Evolutionary conservation across 345 rosid species (phyloP).

Genomic region (Arabidopsis arenosa): DNA sequence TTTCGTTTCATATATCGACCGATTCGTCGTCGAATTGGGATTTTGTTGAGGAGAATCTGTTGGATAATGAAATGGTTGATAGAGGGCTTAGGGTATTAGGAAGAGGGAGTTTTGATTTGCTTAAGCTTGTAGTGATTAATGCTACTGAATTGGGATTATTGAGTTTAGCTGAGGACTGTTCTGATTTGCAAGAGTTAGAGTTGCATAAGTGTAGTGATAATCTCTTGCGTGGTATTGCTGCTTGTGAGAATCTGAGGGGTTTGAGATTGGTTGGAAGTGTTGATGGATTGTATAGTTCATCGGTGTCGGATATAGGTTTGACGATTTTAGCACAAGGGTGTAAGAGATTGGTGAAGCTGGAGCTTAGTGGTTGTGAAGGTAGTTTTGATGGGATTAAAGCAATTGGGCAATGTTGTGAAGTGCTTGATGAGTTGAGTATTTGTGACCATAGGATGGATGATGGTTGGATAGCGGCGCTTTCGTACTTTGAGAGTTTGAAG

Average conservation of each 20-base stretch:
- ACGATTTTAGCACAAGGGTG: constrained; percentile 97
- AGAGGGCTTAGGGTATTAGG: constrained; percentile 64
- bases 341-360: constrained; percentile 81
- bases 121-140: constrained; percentile 67
- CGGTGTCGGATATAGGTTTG: constrained; percentile 87
- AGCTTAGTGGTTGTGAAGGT: constrained; percentile 91
- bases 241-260: constrained; percentile 73
- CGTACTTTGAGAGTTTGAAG: constrained; percentile 79
- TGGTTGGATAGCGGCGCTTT: constrained; percentile 93
- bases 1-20: constrained; percentile 52
- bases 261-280: constrained; percentile 69
- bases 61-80: constrained; percentile 64
- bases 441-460: constrained; percentile 86
- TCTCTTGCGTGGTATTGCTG: constrained; percentile 79
- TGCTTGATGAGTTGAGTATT: constrained; percentile 78
- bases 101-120: constrained; percentile 66
- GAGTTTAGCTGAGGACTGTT: constrained; percentile 65
- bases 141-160: constrained; percentile 75
- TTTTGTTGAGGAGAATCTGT: constrained; percentile 57
- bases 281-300: constrained; percentile 66
- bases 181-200: constrained; percentile 76
- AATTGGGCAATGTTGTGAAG: constrained; percentile 89
- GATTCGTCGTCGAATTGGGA: constrained; percentile 40
- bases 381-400: constrained; percentile 97
- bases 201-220: constrained; percentile 73